These are phyloP conservation scores for Halophytophthora polymorphica DNA, from an alignment of 352 stramenopile genomes.

Conservation along the genomic window DNA sequence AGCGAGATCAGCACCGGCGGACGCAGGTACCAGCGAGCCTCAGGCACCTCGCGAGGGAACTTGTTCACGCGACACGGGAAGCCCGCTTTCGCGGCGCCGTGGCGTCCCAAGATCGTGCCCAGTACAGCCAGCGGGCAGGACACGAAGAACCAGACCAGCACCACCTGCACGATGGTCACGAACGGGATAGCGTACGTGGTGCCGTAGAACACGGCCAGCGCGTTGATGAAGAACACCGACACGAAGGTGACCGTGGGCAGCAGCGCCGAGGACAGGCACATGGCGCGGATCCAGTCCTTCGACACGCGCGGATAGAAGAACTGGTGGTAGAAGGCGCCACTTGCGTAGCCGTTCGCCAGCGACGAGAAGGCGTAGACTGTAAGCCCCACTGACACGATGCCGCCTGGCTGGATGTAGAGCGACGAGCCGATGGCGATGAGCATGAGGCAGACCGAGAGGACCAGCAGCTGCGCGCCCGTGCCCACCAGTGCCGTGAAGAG, in stretches of 20 bases:
- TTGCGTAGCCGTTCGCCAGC: constrained; percentile 87
- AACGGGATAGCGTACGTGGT: constrained; percentile 87
- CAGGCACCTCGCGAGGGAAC: constrained; percentile 89
- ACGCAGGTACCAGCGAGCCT: constrained; percentile 79
- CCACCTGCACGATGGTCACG: constrained; percentile 87
- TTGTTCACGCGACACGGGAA: constrained; percentile 95
- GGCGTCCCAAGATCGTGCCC: constrained; percentile 96
- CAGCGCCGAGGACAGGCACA: constrained; percentile 77
- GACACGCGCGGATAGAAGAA: constrained; percentile 91
- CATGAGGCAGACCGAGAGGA: constrained; percentile 93
- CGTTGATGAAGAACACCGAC: constrained; percentile 89
- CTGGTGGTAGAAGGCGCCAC: constrained; percentile 87
- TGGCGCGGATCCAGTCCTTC: constrained; percentile 89
- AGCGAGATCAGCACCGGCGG: constrained; percentile 90
- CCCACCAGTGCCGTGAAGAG: constrained; percentile 96
- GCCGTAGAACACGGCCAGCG: constrained; percentile 73
- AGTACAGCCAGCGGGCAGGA: constrained; percentile 95
- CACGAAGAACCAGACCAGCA: constrained; percentile 97
- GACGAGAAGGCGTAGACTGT: constrained; percentile 94
- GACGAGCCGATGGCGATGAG: constrained; percentile 94
- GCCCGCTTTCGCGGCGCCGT: constrained; percentile 85
- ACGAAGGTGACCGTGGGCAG: constrained; percentile 79
- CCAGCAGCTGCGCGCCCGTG: constrained; percentile 94
- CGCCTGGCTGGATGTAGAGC: constrained; percentile 96
- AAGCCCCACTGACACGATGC: constrained; percentile 94